Conservation (phyloP, 352 stramenopile genomes). For the Globisporangium barbulae region DNA sequence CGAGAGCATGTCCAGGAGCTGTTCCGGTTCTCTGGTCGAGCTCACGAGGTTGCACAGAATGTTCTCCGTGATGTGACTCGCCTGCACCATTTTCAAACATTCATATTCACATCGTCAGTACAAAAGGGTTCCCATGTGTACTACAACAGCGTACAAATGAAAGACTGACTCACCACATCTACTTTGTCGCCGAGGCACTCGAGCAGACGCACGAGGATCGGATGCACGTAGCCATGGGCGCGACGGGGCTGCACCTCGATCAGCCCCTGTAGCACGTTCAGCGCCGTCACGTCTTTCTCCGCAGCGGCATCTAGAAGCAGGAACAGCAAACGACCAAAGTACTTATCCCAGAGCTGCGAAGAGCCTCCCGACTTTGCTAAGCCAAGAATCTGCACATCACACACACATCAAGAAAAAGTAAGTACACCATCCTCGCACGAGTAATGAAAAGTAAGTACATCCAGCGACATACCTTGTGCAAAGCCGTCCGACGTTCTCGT, state of each 20-base stretch:
- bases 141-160: not conserved
- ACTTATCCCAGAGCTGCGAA: constrained; percentile 34
- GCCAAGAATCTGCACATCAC: constrained; percentile 26
- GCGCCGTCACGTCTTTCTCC: constrained; percentile 40
- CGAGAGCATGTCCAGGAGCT: constrained; percentile 37
- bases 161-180: constrained; percentile 33
- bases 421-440: not conserved
- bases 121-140: not conserved
- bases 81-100: constrained; percentile 19
- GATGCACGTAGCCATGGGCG: constrained; percentile 48
- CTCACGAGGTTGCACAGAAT: constrained; percentile 42
- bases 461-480: constrained; percentile 40
- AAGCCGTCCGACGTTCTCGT: constrained; percentile 29
- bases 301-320: constrained; percentile 41
- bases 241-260: constrained; percentile 37
- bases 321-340: constrained; percentile 40
- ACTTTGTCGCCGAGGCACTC: constrained; percentile 38
- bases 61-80: constrained; percentile 48
- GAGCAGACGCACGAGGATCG: constrained; percentile 56
- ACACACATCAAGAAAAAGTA: not conserved
- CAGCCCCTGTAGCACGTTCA: constrained; percentile 54
- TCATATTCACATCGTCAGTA: not conserved
- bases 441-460: not conserved
- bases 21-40: constrained; percentile 25
- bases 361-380: constrained; percentile 24